Evolutionary conservation across 257 asterid genomes (phyloP).

Genomic region (Fraxinus quadrangulata): DNA sequence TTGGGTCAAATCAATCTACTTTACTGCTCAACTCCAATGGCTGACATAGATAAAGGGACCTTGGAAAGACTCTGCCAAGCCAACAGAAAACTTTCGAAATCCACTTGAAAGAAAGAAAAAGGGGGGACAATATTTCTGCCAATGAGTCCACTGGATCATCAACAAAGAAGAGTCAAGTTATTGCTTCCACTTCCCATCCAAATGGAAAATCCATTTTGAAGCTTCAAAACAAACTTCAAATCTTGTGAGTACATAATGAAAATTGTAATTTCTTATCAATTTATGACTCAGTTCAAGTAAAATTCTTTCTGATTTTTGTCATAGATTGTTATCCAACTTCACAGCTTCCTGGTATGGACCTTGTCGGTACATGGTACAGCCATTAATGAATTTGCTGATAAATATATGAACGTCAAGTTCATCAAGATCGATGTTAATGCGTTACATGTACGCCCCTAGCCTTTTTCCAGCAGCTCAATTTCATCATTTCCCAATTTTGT

Average conservation of each 20-base stretch:
- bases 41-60: slow-evolving; percentile 3
- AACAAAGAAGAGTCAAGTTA: slow-evolving; percentile 35
- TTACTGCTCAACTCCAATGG: not conserved
- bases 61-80: slow-evolving; percentile 18
- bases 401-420: slow-evolving; percentile 60
- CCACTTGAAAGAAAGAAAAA: slow-evolving; percentile 24
- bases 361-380: slow-evolving; percentile 48
- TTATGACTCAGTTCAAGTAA: not conserved
- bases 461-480: not conserved
- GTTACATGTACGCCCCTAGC: slow-evolving; percentile 40
- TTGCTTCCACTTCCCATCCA: slow-evolving; percentile 51
- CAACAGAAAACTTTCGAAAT: slow-evolving; percentile 22
- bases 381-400: slow-evolving; percentile 54
- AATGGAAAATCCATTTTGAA: slow-evolving; percentile 57
- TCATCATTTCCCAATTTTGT: not conserved
- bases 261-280: not conserved
- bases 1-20: too few relatives aligned
- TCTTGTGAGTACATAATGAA: slow-evolving; percentile 27
- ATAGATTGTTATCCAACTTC: slow-evolving; percentile 65
- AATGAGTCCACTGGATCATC: slow-evolving; percentile 20
- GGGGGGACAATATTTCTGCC: slow-evolving; percentile 31
- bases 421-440: slow-evolving; percentile 76
- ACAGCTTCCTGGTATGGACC: slow-evolving; percentile 81
- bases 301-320: not conserved
- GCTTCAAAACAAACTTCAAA: slow-evolving; percentile 40